Base-by-base conservation (phyloP, 495 filamentous ascomycete species). In the Xylaria telfairii region DNA sequence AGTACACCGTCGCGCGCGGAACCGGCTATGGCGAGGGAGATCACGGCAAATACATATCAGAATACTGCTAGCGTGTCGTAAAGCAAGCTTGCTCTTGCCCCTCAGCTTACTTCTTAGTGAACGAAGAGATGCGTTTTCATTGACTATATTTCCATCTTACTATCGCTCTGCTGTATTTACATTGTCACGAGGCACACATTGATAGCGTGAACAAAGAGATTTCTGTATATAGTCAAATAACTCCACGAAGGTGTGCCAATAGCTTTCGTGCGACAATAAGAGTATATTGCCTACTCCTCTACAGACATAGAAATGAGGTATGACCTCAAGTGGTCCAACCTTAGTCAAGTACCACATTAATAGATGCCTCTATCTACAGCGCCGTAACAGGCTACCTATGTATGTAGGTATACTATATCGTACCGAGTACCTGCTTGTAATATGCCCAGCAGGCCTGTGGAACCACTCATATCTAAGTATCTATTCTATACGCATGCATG, bases 41-140 rank as follows among this genome's bases (percentile, higher is more conserved):
- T 66, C 47, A 66, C 64, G 21, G 64, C 21, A 9, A 66, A 53
- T 28, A 66, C 64, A 12, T 66, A 66, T 32, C 47, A 66, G 64
- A 19, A 53, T 17, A 54, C 64, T 34, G 42, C 26, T n/a, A 49
- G 19, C n/a, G 44, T 65, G 32, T 42, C 46, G 63, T 49, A 15
- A 51, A 37, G 15, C 21, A 46, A 39, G 30, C 63, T 51, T 21
- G 30, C 19, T 21, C 9, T 59, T 37, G 0, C 17, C 1, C 3
- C 19, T 24, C 13, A 12, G 47, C 19, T 5, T 24, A 3, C 17
- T 61, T 34, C 54, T 63, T 37, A 59, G 19, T 32, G 28, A 51
- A 10, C 60, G 21, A 32, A 63, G 1, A 63, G 7, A 21, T 1
- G 24, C 39, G 1, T 37, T 44, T 46, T 44, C 26, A 46, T 63